Evolutionary conservation across 306 rosid species (phyloP).

Genomic region (Ziziphus jujuba): DNA sequence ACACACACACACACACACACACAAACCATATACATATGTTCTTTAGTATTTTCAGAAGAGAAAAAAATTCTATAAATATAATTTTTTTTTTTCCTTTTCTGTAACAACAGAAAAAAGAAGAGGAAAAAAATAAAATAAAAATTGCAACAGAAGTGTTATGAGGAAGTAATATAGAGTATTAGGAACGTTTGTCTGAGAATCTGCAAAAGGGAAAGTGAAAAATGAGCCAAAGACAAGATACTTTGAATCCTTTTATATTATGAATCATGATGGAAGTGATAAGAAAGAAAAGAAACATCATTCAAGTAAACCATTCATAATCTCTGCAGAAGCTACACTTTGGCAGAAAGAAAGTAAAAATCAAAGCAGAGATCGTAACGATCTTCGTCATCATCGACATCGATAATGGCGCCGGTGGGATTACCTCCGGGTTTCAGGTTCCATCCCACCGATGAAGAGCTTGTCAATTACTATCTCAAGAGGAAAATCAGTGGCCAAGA

Average conservation of each 20-base stretch:
- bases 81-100: neutral
- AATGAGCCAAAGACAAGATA: conserved; percentile 69
- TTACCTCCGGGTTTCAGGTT: conserved; percentile 99
- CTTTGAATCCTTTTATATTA: conserved; percentile 53
- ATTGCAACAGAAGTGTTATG: conserved; percentile 15
- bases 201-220: conserved; percentile 71
- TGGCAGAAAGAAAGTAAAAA: neutral
- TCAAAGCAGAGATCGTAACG: too few species aligned
- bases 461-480: conserved; percentile 91
- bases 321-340: neutral
- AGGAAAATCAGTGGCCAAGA: conserved; percentile 87
- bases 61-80: neutral
- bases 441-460: conserved; percentile 98
- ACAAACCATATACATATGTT: too few species aligned
- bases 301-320: neutral
- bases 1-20: too few species aligned
- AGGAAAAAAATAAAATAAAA: neutral
- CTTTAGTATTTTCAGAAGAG: neutral
- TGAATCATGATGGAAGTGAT: conserved; percentile 35
- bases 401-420: conserved; percentile 80
- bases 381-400: neutral
- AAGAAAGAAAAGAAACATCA: conserved; percentile 28
- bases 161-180: conserved; percentile 28
- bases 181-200: conserved; percentile 91
- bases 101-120: neutral